phyloP scores from a whole-genome alignment of 305 asterid genomes.

The Rubia peregrina region DNA sequence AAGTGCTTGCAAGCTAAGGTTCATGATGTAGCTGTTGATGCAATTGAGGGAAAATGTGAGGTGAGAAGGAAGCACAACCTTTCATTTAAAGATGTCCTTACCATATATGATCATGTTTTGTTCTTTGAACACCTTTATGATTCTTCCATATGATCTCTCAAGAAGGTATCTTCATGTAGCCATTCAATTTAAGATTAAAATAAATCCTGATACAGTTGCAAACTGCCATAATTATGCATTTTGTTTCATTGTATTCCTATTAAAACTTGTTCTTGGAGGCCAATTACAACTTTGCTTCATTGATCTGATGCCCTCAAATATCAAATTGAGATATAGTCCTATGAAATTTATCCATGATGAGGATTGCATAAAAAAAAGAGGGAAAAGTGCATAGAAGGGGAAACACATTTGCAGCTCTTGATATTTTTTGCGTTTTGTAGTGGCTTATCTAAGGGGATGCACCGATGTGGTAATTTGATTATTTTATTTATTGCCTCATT shows the following conservation, averaged over 20 bases:
- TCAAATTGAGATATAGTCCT: no score
- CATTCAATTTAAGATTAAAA: not conserved
- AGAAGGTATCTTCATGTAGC: constrained; percentile 45
- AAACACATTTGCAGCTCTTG: no score
- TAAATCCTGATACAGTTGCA: constrained; percentile 37
- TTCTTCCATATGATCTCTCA: constrained; percentile 54
- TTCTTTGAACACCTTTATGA: constrained; percentile 73
- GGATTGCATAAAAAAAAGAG: no score
- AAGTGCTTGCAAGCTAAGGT: constrained; percentile 72
- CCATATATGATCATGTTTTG: constrained; percentile 63
- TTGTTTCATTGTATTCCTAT: not conserved
- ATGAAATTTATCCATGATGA: no score
- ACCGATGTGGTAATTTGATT: no score
- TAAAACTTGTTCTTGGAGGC: not conserved
- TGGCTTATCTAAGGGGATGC: no score
- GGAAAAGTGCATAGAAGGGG: no score
- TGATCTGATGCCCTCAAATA: no score
- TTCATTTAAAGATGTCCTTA: constrained; percentile 54
- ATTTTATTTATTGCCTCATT: no score
- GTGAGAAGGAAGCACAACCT: constrained; percentile 71
- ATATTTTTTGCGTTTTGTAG: no score
- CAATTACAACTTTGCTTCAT: not conserved
- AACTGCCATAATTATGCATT: not conserved
- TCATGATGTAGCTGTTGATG: constrained; percentile 28
- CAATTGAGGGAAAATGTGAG: constrained; percentile 79